These are phyloP conservation scores for Fusarium brevicatenulatum DNA, from an alignment of 2,329 filamentous ascomycete species.

Conservation along the genomic window DNA sequence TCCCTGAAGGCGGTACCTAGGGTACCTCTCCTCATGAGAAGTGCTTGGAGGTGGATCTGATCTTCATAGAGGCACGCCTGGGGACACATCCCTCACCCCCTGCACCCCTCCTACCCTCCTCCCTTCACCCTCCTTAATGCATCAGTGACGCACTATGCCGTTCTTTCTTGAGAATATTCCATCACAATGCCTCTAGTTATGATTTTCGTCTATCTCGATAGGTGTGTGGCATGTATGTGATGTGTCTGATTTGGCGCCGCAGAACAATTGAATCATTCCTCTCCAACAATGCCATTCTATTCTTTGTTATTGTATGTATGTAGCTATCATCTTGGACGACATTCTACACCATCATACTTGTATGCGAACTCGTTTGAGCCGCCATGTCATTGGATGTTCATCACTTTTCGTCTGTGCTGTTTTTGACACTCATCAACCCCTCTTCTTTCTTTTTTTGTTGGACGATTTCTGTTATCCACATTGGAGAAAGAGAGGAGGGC, in stretches of 20 bases:
- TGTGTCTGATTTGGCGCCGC: constrained; percentile 13
- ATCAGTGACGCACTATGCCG: constrained; percentile 24
- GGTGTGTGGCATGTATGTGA: constrained; percentile 10
- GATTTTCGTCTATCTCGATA: constrained; percentile 24
- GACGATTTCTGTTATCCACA: constrained; percentile 6
- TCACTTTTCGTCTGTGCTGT: constrained; percentile 1
- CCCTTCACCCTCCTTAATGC: constrained; percentile 11
- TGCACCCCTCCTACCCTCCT: constrained; percentile 1
- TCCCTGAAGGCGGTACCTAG: constrained; percentile 2
- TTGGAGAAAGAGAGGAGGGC: constrained; percentile 5
- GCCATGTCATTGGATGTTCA: neutral
- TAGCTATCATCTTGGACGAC: neutral
- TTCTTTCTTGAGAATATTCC: constrained; percentile 16
- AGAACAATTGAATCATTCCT: neutral
- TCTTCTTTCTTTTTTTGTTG: neutral
- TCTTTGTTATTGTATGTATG: neutral
- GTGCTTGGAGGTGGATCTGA: neutral
- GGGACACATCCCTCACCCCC: neutral
- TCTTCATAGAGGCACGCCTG: neutral
- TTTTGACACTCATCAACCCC: neutral
- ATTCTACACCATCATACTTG: neutral
- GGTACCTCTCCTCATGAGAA: neutral
- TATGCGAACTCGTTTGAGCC: constrained; percentile 2
- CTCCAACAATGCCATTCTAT: constrained; percentile 1
- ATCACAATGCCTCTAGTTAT: constrained; percentile 7